A percentile compares a stretch with the other conserved stretches of the same genome.
Evolutionary conservation across 345 rosid genomes (phyloP).

Genomic region (Rhodamnia rubescens): DNA sequence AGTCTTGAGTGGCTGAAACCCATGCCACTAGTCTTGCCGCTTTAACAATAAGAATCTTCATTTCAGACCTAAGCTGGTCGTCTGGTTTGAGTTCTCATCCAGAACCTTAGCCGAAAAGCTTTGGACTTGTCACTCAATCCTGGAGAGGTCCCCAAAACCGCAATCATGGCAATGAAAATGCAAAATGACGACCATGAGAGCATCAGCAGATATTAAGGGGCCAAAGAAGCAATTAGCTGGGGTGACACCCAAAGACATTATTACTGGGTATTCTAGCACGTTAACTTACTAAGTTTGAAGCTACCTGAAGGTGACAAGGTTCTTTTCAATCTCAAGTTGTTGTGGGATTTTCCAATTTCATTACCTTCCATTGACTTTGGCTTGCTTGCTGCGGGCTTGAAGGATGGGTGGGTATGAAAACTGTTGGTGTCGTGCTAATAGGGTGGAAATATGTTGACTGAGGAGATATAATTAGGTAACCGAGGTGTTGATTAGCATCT

Average conservation of each 20-base stretch:
- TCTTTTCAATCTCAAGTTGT: background rate
- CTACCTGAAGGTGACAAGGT: background rate
- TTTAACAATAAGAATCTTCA: background rate
- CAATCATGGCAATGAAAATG: background rate
- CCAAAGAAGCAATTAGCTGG: background rate
- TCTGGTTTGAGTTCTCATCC: background rate
- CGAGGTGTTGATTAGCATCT: background rate
- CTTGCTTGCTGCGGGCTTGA: background rate
- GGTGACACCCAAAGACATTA: background rate
- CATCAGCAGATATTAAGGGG: background rate
- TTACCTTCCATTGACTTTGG: background rate
- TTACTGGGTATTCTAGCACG: background rate
- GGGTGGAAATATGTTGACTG: background rate
- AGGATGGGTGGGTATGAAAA: background rate
- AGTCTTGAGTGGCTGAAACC: background rate
- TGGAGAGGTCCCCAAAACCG: background rate
- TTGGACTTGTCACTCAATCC: background rate
- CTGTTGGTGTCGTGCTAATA: background rate
- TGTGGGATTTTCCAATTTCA: background rate
- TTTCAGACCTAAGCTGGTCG: background rate
- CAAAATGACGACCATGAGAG: background rate
- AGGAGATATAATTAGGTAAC: background rate
- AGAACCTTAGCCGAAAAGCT: background rate
- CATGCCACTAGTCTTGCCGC: background rate
- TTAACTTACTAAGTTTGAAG: background rate